These are phyloP conservation scores for Aspergillus sp. DNA, from an alignment of 2,329 filamentous ascomycete species.

Conservation along the genomic window DNA sequence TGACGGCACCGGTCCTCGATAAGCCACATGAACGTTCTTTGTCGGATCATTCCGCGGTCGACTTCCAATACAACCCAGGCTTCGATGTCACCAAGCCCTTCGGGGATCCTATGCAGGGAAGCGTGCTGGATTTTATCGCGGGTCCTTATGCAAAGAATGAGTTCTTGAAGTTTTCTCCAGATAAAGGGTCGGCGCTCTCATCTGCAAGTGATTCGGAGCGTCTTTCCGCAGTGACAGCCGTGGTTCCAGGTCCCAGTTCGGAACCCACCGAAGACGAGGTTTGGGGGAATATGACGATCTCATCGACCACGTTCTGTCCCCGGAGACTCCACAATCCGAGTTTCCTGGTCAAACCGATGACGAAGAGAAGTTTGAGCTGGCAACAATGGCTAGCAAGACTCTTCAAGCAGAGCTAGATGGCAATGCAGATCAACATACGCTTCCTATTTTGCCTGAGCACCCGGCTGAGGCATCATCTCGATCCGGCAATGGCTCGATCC, in stretches of 20 bases:
- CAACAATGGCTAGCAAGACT: slow-evolving; percentile 33
- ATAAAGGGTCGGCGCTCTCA: slow-evolving; percentile 66
- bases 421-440: slow-evolving; percentile 2
- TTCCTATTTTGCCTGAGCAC: slow-evolving; percentile 15
- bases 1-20: slow-evolving; percentile 23
- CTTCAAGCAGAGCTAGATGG: slow-evolving; percentile 32
- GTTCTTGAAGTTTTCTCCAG: slow-evolving; percentile 69
- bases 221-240: slow-evolving; percentile 60
- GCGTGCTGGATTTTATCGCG: slow-evolving; percentile 27
- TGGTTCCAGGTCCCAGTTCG: slow-evolving; percentile 58
- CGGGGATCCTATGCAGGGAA: slow-evolving; percentile 26
- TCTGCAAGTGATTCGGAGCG: slow-evolving; percentile 62
- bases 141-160: slow-evolving; percentile 46
- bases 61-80: slow-evolving; percentile 10
- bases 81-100: slow-evolving; percentile 28
- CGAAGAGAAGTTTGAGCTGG: slow-evolving; percentile 30
- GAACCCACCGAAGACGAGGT: slow-evolving; percentile 76
- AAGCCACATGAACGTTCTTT: slow-evolving; percentile 16
- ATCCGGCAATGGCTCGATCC: slow-evolving; percentile 30
- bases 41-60: slow-evolving; percentile 1
- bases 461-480: slow-evolving; percentile 19
- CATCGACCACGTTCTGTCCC: slow-evolving; percentile 63
- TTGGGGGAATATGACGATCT: slow-evolving; percentile 92
- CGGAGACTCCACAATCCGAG: slow-evolving; percentile 25
- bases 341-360: slow-evolving; percentile 9